Conservation (phyloP, 345 rosid species). For the Boechera divaricarpa region DNA sequence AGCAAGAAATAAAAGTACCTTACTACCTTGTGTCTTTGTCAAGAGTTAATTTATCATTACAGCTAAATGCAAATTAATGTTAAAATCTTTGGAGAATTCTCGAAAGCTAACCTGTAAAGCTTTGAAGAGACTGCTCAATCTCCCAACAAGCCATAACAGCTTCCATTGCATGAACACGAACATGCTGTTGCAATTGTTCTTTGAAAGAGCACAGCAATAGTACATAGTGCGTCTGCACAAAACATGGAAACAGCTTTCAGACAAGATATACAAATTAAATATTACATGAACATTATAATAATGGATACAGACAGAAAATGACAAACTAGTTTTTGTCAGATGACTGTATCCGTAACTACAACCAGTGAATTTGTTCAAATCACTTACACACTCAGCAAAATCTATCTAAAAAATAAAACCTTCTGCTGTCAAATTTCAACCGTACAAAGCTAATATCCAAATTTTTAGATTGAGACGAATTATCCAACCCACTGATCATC, state of each 20-base stretch:
- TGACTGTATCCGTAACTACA: constrained; percentile 20
- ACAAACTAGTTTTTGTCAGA: constrained; percentile 25
- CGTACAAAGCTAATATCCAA: constrained; percentile 7
- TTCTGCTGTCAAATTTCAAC: constrained; percentile 12
- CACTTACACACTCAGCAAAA: constrained; percentile 15
- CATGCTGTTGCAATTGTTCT: constrained; percentile 97
- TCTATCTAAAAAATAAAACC: constrained; percentile 22
- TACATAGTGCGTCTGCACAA: constrained; percentile 84
- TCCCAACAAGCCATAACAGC: constrained; percentile 99
- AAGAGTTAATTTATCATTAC: not conserved
- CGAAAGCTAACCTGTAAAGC: constrained; percentile 71
- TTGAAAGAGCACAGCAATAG: constrained; percentile 86
- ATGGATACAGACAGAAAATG: constrained; percentile 18
- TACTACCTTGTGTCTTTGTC: not conserved
- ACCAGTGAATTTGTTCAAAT: constrained; percentile 19
- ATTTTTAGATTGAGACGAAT: constrained; percentile 10
- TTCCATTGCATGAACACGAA: constrained; percentile 99
- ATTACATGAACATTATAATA: not conserved
- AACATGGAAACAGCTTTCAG: constrained; percentile 10
- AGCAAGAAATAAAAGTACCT: not conserved
- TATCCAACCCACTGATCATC: constrained; percentile 10
- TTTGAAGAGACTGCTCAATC: constrained; percentile 92
- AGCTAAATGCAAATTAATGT: not conserved
- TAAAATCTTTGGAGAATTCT: too few species aligned
- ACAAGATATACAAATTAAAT: not conserved